These are phyloP conservation scores for Mycogone perniciosa DNA, from an alignment of 2,329 filamentous ascomycete species.

Conservation along the genomic window DNA sequence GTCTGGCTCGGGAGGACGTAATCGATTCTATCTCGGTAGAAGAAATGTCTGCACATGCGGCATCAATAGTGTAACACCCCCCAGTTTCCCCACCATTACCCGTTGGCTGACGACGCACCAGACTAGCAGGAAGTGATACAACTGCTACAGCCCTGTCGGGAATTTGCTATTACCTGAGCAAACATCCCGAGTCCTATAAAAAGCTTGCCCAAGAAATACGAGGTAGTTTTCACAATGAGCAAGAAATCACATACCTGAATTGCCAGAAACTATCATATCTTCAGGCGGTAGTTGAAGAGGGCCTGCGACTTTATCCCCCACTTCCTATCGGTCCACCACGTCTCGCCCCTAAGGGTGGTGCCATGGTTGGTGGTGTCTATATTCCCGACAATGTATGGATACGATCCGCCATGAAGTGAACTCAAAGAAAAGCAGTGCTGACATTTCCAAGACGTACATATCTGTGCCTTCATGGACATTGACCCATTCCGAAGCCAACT, in stretches of 20 bases:
- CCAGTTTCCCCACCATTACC: slow-evolving; percentile 19
- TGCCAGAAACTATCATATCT: slow-evolving; percentile 31
- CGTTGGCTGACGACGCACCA: too few species aligned
- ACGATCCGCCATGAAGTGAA: background rate
- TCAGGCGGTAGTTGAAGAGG: slow-evolving; percentile 44
- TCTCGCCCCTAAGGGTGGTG: slow-evolving; percentile 23
- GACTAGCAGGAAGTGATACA: slow-evolving; percentile 23
- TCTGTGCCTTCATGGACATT: slow-evolving; percentile 25
- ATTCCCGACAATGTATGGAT: slow-evolving; percentile 28
- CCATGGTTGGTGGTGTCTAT: slow-evolving; percentile 23
- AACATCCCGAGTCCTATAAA: slow-evolving; percentile 22
- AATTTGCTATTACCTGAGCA: slow-evolving; percentile 22
- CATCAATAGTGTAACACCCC: background rate
- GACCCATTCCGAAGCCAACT: slow-evolving; percentile 31
- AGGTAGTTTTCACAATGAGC: slow-evolving; percentile 7
- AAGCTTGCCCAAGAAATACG: slow-evolving; percentile 30
- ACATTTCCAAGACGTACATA: background rate
- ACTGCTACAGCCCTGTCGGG: slow-evolving; percentile 25
- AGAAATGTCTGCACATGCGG: slow-evolving; percentile 7
- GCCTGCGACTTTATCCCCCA: slow-evolving; percentile 41
- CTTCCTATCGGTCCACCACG: slow-evolving; percentile 33
- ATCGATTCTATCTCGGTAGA: background rate
- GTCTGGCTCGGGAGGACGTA: too few species aligned
- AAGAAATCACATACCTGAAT: slow-evolving; percentile 14
- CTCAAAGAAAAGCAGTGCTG: background rate